These are phyloP conservation scores for Discostella pseudostelligera DNA, from an alignment of 108 stramenopile genomes.

Conservation along the genomic window DNA sequence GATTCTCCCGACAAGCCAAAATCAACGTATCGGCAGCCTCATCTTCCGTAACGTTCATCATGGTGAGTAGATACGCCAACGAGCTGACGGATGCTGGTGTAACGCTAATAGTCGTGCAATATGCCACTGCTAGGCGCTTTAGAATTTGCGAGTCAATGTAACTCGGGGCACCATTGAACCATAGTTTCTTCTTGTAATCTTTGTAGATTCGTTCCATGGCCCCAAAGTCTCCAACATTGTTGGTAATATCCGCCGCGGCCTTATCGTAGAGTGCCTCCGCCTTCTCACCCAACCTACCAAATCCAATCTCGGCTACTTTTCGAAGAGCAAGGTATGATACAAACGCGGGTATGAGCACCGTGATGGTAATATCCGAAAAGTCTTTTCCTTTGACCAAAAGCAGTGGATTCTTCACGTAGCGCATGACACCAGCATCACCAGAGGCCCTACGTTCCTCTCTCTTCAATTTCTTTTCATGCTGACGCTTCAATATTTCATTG, in stretches of 20 bases:
- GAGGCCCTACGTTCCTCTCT: constrained; percentile 35
- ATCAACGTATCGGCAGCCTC: constrained; percentile 69
- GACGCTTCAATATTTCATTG: constrained; percentile 55
- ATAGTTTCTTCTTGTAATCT: constrained; percentile 68
- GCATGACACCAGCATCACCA: constrained; percentile 32
- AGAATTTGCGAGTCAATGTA: constrained; percentile 40
- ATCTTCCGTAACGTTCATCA: constrained; percentile 71
- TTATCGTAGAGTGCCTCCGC: constrained; percentile 48
- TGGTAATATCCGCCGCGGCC: constrained; percentile 77
- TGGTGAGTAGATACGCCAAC: constrained; percentile 68
- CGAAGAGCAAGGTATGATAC: constrained; percentile 25
- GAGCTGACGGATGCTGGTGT: constrained; percentile 73
- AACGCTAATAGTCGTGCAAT: constrained; percentile 74
- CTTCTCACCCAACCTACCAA: constrained; percentile 38
- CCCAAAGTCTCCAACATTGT: constrained; percentile 79
- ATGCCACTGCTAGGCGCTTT: constrained; percentile 63
- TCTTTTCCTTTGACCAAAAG: constrained; percentile 50
- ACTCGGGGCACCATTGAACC: constrained; percentile 54
- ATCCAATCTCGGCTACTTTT: constrained; percentile 34
- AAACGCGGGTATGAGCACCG: constrained; percentile 45
- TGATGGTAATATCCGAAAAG: constrained; percentile 48
- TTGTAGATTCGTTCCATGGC: constrained; percentile 70
- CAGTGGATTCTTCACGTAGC: constrained; percentile 46
- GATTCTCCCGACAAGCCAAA: constrained; percentile 51
- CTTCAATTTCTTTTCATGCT: constrained; percentile 44